Percentiles rank a stretch among this genome's conserved stretches.
Conservation (phyloP, 2,329 filamentous ascomycete species). For the Gyromitra esculenta region DNA sequence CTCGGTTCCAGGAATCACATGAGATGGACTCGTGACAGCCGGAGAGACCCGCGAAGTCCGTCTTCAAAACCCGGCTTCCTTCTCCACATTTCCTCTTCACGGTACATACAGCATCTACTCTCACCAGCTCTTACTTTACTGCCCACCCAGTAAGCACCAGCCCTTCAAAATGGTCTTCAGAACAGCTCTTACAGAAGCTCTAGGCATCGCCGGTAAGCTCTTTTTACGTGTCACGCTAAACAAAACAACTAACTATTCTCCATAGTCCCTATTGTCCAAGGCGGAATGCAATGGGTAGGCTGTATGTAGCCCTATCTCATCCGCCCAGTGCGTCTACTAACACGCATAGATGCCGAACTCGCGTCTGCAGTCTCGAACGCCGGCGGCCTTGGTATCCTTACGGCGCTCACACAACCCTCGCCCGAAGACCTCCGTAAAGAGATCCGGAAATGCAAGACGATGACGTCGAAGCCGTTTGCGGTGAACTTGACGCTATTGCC, state of each 20-base stretch:
- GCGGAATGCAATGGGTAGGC: conserved; percentile 87
- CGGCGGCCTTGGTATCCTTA: conserved; percentile 81
- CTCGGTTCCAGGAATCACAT: not conserved
- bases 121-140: not conserved
- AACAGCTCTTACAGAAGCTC: conserved; percentile 60
- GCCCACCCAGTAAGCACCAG: not conserved
- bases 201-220: conserved; percentile 63
- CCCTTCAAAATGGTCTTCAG: conserved; percentile 60
- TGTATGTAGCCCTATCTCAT: conserved; percentile 39
- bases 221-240: conserved; percentile 31
- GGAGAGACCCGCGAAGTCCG: not conserved
- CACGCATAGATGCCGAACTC: conserved; percentile 73
- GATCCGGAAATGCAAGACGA: conserved; percentile 82
- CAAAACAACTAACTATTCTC: conserved; percentile 29
- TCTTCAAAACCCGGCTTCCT: not conserved
- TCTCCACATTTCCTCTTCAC: not conserved
- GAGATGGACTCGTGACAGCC: not conserved
- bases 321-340: not conserved
- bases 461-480: conserved; percentile 83
- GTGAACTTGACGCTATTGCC: conserved; percentile 97
- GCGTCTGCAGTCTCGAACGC: conserved; percentile 80
- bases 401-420: conserved; percentile 88
- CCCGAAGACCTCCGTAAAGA: conserved; percentile 92
- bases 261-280: conserved; percentile 81
- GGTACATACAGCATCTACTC: not conserved